Conservation (phyloP, 176 grass and related monocot species). For the Oryza glumipatula region DNA sequence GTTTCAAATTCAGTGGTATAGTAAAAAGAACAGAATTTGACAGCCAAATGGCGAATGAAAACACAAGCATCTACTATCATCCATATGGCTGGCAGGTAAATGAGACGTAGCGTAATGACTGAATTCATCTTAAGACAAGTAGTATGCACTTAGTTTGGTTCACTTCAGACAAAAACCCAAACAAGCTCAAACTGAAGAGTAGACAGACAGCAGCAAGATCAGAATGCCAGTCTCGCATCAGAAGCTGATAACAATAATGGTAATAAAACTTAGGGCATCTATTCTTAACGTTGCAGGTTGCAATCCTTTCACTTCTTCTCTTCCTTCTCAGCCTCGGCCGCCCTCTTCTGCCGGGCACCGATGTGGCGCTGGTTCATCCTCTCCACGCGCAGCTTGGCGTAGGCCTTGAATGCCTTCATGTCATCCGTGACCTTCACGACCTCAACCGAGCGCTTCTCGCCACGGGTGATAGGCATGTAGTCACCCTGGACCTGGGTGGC, state of each 20-base stretch:
- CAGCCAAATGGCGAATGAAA: too few relatives aligned
- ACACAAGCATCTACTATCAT: too few relatives aligned
- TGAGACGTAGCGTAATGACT: not conserved
- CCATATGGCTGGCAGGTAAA: too few relatives aligned
- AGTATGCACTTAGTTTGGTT: slow-evolving; percentile 17
- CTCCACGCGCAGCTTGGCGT: slow-evolving; percentile 78
- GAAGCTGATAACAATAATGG: not conserved
- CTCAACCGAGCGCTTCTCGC: slow-evolving; percentile 66
- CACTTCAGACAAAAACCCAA: slow-evolving; percentile 9
- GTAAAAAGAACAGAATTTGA: too few relatives aligned
- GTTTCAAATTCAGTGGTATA: too few relatives aligned
- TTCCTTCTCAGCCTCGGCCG: slow-evolving; percentile 76
- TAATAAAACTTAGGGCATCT: not conserved
- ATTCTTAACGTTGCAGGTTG: not conserved
- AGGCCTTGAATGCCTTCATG: slow-evolving; percentile 86
- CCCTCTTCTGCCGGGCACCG: slow-evolving; percentile 68
- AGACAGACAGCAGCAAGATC: not conserved
- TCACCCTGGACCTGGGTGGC: slow-evolving; percentile 81
- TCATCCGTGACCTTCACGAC: slow-evolving; percentile 84
- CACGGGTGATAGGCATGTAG: slow-evolving; percentile 77
- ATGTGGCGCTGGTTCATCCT: slow-evolving; percentile 76
- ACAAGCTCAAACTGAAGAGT: not conserved
- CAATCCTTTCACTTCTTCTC: slow-evolving; percentile 69
- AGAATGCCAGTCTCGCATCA: slow-evolving; percentile 2
- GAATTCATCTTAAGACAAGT: not conserved